phyloP scores from a whole-genome alignment of 2,329 filamentous ascomycete species.

The Penicillium vulpinum region DNA sequence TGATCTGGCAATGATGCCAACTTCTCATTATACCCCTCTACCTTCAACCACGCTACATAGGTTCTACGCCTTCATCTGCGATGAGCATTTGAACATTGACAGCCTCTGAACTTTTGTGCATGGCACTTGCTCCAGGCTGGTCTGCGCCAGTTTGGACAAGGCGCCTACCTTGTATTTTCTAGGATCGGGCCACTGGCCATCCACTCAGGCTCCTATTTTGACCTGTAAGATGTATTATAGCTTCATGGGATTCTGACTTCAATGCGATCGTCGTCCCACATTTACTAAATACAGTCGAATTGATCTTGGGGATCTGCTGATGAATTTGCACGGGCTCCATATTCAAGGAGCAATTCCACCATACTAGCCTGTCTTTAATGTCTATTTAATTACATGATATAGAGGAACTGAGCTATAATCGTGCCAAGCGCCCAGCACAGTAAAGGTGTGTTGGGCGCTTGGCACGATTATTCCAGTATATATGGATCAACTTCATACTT shows the following conservation, averaged over 20 bases:
- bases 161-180: constrained; percentile 14
- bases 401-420: too few relatives aligned
- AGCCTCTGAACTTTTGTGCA: not conserved
- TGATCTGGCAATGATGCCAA: constrained; percentile 13
- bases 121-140: not conserved
- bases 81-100: not conserved
- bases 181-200: not conserved
- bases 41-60: not conserved
- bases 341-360: not conserved
- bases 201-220: constrained; percentile 1
- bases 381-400: too few relatives aligned
- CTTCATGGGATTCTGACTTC: not conserved
- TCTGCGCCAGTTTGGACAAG: not conserved
- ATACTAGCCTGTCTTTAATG: too few relatives aligned
- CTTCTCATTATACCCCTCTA: constrained; percentile 1
- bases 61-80: not conserved
- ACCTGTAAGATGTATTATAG: constrained; percentile 23
- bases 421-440: too few relatives aligned
- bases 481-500: too few relatives aligned
- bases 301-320: not conserved
- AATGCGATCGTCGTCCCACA: not conserved
- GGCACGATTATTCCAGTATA: too few relatives aligned
- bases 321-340: not conserved
- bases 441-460: too few relatives aligned
- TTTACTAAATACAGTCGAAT: not conserved